phyloP scores from a whole-genome alignment of 768 basidiomycete species.

The Agrocybe praecox region DNA sequence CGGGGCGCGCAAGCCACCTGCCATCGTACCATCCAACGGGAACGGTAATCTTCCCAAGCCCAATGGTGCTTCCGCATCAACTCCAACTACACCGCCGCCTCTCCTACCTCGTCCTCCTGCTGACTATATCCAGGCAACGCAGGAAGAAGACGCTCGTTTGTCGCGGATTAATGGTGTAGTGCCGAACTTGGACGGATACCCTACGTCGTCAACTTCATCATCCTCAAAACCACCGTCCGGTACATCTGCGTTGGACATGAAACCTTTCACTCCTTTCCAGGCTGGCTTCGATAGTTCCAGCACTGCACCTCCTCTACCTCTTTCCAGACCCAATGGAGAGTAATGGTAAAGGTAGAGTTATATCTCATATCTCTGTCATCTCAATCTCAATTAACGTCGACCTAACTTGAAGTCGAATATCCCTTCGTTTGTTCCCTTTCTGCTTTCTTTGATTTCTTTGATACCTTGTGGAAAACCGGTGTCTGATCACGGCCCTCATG shows the following conservation, averaged over 20 bases:
- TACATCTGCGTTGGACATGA: conserved; percentile 32
- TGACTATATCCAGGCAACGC: conserved; percentile 83
- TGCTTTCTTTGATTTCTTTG: not conserved
- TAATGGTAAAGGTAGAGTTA: not conserved
- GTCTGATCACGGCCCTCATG: not conserved
- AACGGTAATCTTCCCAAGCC: conserved; percentile 9
- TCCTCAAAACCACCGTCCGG: conserved; percentile 4
- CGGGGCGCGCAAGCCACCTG: conserved; percentile 12
- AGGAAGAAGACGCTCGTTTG: conserved; percentile 68
- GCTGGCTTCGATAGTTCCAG: conserved; percentile 32
- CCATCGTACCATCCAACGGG: conserved; percentile 9
- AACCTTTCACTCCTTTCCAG: conserved; percentile 52
- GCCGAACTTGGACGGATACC: conserved; percentile 22
- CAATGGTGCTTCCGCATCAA: conserved; percentile 10
- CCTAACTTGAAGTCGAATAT: not conserved
- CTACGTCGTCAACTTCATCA: conserved; percentile 8
- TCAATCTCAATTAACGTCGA: not conserved
- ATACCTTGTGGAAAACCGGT: not conserved
- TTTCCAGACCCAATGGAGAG: not conserved
- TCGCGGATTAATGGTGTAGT: conserved; percentile 37
- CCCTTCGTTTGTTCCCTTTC: not conserved
- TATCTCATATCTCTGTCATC: not conserved
- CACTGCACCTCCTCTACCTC: not conserved
- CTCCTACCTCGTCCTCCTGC: conserved; percentile 75
- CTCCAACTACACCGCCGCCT: conserved; percentile 60